Evolutionary conservation across 225 moss, liverwort and hornwort genomes (phyloP).

Genomic region (Marchantia paleacea): DNA sequence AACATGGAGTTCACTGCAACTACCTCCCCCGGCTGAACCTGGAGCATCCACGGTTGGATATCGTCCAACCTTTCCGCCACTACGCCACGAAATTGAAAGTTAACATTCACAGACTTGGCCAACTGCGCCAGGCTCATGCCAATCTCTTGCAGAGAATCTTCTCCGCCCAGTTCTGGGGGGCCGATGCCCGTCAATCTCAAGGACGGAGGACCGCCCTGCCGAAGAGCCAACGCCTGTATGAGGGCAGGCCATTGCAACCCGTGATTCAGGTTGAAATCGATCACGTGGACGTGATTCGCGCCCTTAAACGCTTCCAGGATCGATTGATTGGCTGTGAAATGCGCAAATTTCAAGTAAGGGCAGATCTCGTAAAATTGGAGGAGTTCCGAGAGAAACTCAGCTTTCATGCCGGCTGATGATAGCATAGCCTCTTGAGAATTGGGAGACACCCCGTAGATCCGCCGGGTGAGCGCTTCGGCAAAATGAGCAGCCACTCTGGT

Average conservation of each 20-base stretch:
- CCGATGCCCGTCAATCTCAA: constrained; percentile 45
- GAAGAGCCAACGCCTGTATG: constrained; percentile 43
- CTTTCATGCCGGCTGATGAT: constrained; percentile 22
- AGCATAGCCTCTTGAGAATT: constrained; percentile 29
- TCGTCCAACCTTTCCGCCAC: constrained; percentile 36
- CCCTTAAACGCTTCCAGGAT: constrained; percentile 47
- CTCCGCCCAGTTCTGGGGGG: constrained; percentile 27
- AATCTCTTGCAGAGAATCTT: constrained; percentile 34
- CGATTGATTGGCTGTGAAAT: constrained; percentile 50
- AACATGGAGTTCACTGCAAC: constrained; percentile 48
- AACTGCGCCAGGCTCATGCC: constrained; percentile 31
- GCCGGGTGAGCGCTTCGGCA: constrained; percentile 35
- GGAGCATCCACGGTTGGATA: constrained; percentile 38
- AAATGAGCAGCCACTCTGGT: constrained; percentile 40
- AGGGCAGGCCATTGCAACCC: constrained; percentile 50
- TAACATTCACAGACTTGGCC: constrained; percentile 35
- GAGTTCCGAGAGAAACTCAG: constrained; percentile 33
- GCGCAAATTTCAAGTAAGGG: constrained; percentile 44
- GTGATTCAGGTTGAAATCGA: constrained; percentile 44
- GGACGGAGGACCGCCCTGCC: constrained; percentile 40
- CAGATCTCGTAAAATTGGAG: constrained; percentile 44
- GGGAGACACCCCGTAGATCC: constrained; percentile 27
- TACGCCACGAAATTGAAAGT: constrained; percentile 44
- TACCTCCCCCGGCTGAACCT: constrained; percentile 35
- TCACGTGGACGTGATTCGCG: constrained; percentile 42